A percentile compares a stretch with the other conserved stretches of the same genome.
Evolutionary conservation across 108 stramenopile species (phyloP).

Genomic region (Skeletonema grethae): DNA sequence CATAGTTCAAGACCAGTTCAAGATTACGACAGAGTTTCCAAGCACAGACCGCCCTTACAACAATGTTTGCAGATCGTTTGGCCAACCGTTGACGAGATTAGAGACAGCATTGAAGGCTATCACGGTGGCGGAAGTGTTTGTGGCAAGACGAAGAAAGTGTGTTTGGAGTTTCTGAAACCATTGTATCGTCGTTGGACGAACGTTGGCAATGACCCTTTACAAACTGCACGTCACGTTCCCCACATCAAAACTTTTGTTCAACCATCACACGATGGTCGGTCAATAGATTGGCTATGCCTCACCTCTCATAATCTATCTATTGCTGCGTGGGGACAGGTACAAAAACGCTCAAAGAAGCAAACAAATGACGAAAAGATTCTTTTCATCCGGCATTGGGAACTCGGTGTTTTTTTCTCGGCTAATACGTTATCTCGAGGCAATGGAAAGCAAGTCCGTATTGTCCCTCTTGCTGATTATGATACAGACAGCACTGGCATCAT

Average conservation of each 20-base stretch:
- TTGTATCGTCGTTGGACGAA: constrained; percentile 59
- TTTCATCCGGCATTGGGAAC: constrained; percentile 69
- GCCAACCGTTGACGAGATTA: constrained; percentile 73
- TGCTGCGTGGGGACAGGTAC: constrained; percentile 76
- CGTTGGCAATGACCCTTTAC: constrained; percentile 28
- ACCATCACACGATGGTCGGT: constrained; percentile 12
- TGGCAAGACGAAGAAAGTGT: constrained; percentile 56
- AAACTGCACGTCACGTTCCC: constrained; percentile 57
- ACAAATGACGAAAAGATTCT: constrained; percentile 32
- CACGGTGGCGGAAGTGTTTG: constrained; percentile 67
- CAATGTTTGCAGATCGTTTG: constrained; percentile 56
- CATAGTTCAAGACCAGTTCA: constrained; percentile 1
- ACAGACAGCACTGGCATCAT: background rate
- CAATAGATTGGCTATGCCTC: constrained; percentile 67
- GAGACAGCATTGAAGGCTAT: constrained; percentile 61
- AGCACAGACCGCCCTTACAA: background rate
- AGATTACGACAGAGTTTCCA: background rate
- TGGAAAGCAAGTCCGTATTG: background rate
- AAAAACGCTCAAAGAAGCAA: constrained; percentile 29
- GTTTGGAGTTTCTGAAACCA: constrained; percentile 57
- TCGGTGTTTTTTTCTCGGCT: constrained; percentile 74
- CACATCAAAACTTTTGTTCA: constrained; percentile 82
- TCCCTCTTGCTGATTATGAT: background rate
- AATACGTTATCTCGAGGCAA: constrained; percentile 23
- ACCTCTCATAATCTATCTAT: constrained; percentile 77